Conservation (phyloP, 805 yeast genomes). For the Candida succiphila region DNA sequence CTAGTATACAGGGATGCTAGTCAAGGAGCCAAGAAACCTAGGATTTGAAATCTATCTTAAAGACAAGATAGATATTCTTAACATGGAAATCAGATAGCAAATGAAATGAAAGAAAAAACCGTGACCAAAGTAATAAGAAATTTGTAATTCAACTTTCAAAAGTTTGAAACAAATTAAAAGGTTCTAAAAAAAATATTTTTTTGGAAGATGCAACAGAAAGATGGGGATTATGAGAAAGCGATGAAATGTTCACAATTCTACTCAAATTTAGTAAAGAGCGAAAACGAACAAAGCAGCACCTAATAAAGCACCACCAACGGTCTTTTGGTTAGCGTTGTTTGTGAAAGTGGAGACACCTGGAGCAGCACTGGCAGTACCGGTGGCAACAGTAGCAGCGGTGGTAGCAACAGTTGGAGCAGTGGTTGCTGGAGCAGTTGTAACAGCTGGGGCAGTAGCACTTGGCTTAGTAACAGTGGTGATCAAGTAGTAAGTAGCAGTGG, state of each 20-base stretch:
- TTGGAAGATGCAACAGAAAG: too few relatives aligned
- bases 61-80: too few relatives aligned
- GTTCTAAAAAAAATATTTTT: too few relatives aligned
- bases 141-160: too few relatives aligned
- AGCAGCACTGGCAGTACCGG: constrained; percentile 1
- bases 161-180: not conserved
- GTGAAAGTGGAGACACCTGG: constrained; percentile 2
- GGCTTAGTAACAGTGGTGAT: constrained; percentile 1
- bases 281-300: constrained; percentile 13
- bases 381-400: constrained; percentile 1
- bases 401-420: constrained; percentile 3
- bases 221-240: too few relatives aligned
- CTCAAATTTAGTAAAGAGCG: constrained; percentile 15
- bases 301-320: constrained; percentile 14
- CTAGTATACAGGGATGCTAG: too few relatives aligned
- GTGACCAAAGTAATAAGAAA: too few relatives aligned
- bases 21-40: too few relatives aligned
- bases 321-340: constrained; percentile 12
- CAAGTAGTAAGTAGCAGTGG: not conserved
- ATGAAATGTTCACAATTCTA: too few relatives aligned
- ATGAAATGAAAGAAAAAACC: too few relatives aligned
- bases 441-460: not conserved
- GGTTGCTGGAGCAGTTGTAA: constrained; percentile 2
- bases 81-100: too few relatives aligned
- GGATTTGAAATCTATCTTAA: too few relatives aligned